Conservation (phyloP, 176 grass and related monocot species). For the Urochloa ruziziensis region DNA sequence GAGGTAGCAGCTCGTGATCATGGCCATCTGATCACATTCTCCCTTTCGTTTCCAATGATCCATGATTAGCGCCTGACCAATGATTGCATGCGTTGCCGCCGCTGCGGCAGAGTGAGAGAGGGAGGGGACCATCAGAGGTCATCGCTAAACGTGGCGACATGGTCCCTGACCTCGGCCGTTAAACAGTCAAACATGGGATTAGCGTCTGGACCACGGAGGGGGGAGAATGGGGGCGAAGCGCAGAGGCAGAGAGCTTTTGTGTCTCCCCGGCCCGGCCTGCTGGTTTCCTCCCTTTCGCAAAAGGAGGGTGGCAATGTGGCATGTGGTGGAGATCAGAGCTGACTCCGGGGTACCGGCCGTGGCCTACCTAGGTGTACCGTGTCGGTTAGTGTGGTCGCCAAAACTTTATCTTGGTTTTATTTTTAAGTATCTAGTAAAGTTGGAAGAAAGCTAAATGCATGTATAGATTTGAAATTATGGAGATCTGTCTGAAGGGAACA, state of each 20-base stretch:
- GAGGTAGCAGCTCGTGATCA: neutral
- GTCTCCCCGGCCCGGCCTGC: neutral
- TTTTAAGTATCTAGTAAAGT: no score
- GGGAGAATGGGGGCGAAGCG: no score
- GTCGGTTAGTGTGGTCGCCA: slow-evolving; percentile 3
- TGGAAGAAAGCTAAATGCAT: neutral
- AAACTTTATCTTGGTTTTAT: neutral
- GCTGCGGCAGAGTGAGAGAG: neutral
- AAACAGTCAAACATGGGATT: slow-evolving; percentile 40
- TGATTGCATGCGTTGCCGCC: slow-evolving; percentile 18
- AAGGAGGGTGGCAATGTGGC: neutral
- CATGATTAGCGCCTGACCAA: slow-evolving; percentile 20
- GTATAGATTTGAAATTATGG: neutral
- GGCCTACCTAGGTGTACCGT: neutral
- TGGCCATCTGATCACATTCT: neutral
- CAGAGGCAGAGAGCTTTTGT: slow-evolving; percentile 9
- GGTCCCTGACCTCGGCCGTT: slow-evolving; percentile 39
- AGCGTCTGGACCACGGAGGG: slow-evolving; percentile 7
- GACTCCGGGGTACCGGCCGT: neutral
- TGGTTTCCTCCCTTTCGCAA: neutral
- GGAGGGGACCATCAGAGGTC: neutral
- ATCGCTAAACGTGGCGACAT: slow-evolving; percentile 26
- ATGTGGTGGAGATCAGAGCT: slow-evolving; percentile 12
- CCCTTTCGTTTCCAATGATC: neutral
- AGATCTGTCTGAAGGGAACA: neutral